phyloP scores from a whole-genome alignment of 192 early-diverging fungal species.

The Cladochytrium replicatum region DNA sequence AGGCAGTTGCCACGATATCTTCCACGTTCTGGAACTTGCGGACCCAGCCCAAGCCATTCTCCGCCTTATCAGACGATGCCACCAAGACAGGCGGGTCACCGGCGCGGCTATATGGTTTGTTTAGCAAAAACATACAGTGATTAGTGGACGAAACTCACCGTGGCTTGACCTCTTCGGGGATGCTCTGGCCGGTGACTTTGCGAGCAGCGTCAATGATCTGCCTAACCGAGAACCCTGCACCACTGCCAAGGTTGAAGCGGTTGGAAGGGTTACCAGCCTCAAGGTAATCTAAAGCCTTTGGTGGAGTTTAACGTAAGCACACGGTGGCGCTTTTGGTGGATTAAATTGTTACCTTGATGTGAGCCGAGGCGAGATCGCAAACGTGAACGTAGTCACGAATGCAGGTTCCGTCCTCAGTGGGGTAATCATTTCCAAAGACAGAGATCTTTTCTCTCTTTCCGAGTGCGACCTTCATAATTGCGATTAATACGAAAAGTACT shows the following conservation, averaged over 20 bases:
- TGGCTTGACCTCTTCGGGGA: slow-evolving; percentile 58
- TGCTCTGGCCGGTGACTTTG: slow-evolving; percentile 65
- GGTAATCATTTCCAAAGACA: slow-evolving; percentile 90
- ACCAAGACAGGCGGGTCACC: slow-evolving; percentile 46
- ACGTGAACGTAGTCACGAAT: slow-evolving; percentile 96
- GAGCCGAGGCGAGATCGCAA: slow-evolving; percentile 81
- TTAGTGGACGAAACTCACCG: slow-evolving; percentile 11
- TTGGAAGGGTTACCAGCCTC: slow-evolving; percentile 46
- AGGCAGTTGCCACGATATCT: slow-evolving; percentile 38
- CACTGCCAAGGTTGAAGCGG: slow-evolving; percentile 86
- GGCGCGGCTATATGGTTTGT: slow-evolving; percentile 20
- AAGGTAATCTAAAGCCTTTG: slow-evolving; percentile 65
- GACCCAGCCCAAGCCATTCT: slow-evolving; percentile 40
- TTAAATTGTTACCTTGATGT: slow-evolving; percentile 44
- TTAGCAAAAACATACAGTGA: neutral
- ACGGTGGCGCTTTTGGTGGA: neutral
- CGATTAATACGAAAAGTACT: neutral
- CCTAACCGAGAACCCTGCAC: slow-evolving; percentile 84
- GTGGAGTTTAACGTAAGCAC: neutral
- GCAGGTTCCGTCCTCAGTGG: slow-evolving; percentile 83
- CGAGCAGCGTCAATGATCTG: slow-evolving; percentile 82
- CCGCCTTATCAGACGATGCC: slow-evolving; percentile 40
- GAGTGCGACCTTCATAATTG: slow-evolving; percentile 52
- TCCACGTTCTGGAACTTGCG: slow-evolving; percentile 34
- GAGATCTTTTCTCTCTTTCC: slow-evolving; percentile 73